Base-by-base conservation (phyloP, 441 rosid genomes). In the Gossypium davidsonii region DNA sequence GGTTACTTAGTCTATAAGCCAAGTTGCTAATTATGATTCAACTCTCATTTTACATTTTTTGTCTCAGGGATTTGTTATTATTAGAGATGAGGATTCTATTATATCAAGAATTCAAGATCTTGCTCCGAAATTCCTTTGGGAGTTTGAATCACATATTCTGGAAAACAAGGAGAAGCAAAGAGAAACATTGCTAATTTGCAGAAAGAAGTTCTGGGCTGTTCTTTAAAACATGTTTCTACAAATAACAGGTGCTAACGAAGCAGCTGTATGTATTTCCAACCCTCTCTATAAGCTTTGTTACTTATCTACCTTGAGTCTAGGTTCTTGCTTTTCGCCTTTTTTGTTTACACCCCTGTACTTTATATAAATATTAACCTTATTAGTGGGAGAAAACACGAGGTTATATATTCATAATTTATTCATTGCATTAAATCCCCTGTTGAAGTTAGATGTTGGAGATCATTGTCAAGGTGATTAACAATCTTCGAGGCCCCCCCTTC, bases 131-230 rank as follows among this genome's bases (percentile, higher is more conserved):
- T 88, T 83, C 77, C 76, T 93, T 34, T 93, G 99, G 99, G 92
- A 91, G 18, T 86, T 90, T 15, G 74, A 84, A 74, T 78, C 86
- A 42, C 87, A 89, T 72, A 23, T 72, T 65, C 79, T 91, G 12
- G 73, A 84, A 60, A 88, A 86, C 83, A 89, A 79, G 79, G 82
- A 79, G 75, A 91, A 84, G 80, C 80, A 73, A 80, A 78, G 67
- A 69, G 99, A 91, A 69, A 77, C 84, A 2, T 93, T 93, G 68
- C 76, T 95, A 46, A 78, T 91, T 42, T 89, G 99, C 78, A 84
- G 93, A 73, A 95, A 91, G 83, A 93, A 78, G 80, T 95, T 93
- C 76, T 95, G 98, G 96, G 89, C 90, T 15, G 74, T 85, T 71
- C 73, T 80, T 53, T 83, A 74, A 78, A 18, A 39, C 58, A 39